Percentiles rank a stretch among this genome's conserved stretches.
These are phyloP conservation scores for Rachicladosporium sp. DNA, from an alignment of 2,329 filamentous ascomycete genomes.

Conservation along the genomic window DNA sequence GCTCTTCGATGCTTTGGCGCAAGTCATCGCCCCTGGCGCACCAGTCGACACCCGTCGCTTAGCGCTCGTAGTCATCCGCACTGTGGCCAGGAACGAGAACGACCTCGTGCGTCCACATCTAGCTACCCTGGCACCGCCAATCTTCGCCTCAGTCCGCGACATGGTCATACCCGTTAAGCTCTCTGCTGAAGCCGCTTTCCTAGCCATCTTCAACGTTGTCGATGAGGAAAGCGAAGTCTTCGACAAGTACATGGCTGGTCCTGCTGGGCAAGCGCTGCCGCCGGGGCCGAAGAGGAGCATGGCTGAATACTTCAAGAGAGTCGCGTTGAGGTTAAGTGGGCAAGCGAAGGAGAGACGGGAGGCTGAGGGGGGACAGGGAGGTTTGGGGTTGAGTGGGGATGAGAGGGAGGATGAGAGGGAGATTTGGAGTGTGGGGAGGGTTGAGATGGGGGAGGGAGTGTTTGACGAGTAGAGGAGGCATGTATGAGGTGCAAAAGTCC, in stretches of 20 bases:
- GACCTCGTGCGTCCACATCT: conserved; percentile 75
- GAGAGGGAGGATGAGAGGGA: conserved; percentile 91
- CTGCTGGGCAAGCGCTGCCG: conserved; percentile 51
- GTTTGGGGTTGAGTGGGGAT: conserved; percentile 75
- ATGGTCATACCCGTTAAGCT: conserved; percentile 90
- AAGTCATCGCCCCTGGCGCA: conserved; percentile 62
- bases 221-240: conserved; percentile 78
- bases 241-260: conserved; percentile 72
- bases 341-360: conserved; percentile 83
- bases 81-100: conserved; percentile 64
- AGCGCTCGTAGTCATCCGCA: conserved; percentile 76
- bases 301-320: conserved; percentile 93
- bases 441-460: conserved; percentile 57
- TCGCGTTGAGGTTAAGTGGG: conserved; percentile 69
- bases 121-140: conserved; percentile 61
- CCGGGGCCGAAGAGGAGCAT: conserved; percentile 74
- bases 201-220: conserved; percentile 79
- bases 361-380: conserved; percentile 79
- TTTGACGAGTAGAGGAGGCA: conserved; percentile 5
- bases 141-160: conserved; percentile 86
- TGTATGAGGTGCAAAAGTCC: too few species aligned
- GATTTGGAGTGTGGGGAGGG: conserved; percentile 87
- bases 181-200: conserved; percentile 85
- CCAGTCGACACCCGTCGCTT: conserved; percentile 75
- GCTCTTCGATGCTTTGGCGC: conserved; percentile 66